Evolutionary conservation across 2,329 filamentous ascomycete genomes (phyloP), one percentile per base, ranked within the genome.

Genomic region (Clonostachys solani): DNA sequence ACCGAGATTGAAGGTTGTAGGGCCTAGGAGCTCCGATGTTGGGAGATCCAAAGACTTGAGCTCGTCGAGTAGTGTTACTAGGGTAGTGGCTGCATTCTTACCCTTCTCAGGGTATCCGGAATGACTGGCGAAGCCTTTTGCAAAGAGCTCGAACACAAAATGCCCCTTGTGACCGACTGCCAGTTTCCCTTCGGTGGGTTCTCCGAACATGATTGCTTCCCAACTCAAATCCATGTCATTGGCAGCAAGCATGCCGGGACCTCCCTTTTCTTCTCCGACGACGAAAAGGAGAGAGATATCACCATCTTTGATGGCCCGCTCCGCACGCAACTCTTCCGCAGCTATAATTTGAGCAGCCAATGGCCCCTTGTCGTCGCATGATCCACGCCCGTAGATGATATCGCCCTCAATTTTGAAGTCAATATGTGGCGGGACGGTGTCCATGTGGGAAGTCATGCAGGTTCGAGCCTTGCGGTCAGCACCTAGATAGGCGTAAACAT

Each of bases 131-230:
- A 81, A 83, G 19, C 86, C 86, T 16, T 74, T 77, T 0, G 83
- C 81, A 13, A 69, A 68, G 43, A 90, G 54, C 15, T 71, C 66
- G 51, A 87, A 77, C 37, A 74, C 72, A 1, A 83, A 57, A 52
- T 80, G 83, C 8, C 86, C 86, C 61, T 90, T 90, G 66, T 90
- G 86, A 9, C 86, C 86, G 13, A 78, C 72, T 0, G 83, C 84
- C 6, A 90, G 77, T 56, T 84, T 86, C 37, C 77, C 71, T 53
- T 89, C 85, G 0, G 86, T 90, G 1, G 86, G 86, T 58, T 90
- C 86, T 13, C 86, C 86, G 58, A 90, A 90, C 54, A 84, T 81
- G 49, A 86, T 74, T 6, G 83, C 75, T 43, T 84, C 76, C 72
- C 82, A 84, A 16, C 47, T 59, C 54, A 75, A 51, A 45, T 69